phyloP scores from a whole-genome alignment of 1,139 yeast species.

The Ashbya aceris region DNA sequence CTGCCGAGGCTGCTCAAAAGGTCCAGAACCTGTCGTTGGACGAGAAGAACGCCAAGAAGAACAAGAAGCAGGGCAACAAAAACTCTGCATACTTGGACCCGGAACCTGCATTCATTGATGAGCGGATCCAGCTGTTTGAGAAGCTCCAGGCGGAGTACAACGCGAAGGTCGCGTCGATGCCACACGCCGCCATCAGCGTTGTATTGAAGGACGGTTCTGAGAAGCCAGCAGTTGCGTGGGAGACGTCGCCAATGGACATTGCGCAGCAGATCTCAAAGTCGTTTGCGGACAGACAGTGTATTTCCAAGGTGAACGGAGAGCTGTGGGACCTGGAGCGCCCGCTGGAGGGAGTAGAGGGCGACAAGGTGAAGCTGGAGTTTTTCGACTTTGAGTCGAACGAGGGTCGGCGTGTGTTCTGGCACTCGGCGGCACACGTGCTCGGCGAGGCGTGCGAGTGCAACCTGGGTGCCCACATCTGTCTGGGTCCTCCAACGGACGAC shows the following conservation, averaged over 20 bases:
- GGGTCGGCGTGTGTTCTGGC: constrained; percentile 97
- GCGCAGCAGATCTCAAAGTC: constrained; percentile 83
- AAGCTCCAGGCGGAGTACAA: constrained; percentile 72
- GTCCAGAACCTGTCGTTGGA: constrained; percentile 45
- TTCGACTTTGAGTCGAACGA: constrained; percentile 75
- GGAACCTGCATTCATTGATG: constrained; percentile 71
- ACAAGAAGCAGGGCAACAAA: constrained; percentile 25
- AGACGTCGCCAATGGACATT: constrained; percentile 81
- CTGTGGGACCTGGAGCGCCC: constrained; percentile 97
- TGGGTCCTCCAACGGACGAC: constrained; percentile 97
- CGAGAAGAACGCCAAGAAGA: constrained; percentile 28
- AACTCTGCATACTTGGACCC: constrained; percentile 54
- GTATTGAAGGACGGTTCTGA: constrained; percentile 81
- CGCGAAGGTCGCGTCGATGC: constrained; percentile 55
- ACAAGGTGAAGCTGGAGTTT: constrained; percentile 49
- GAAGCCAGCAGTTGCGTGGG: constrained; percentile 76
- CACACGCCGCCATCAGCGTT: constrained; percentile 57
- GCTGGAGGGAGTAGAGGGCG: constrained; percentile 48
- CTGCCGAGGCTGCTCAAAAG: constrained; percentile 34
- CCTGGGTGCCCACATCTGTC: constrained; percentile 82
- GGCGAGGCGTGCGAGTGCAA: constrained; percentile 99
- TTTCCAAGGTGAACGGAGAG: constrained; percentile 81
- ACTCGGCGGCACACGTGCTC: constrained; percentile 94
- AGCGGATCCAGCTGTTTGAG: constrained; percentile 72
- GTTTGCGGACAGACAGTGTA: constrained; percentile 78